These are phyloP conservation scores for Geranomyces variabilis DNA, from an alignment of 192 early-diverging fungal genomes.

Conservation along the genomic window DNA sequence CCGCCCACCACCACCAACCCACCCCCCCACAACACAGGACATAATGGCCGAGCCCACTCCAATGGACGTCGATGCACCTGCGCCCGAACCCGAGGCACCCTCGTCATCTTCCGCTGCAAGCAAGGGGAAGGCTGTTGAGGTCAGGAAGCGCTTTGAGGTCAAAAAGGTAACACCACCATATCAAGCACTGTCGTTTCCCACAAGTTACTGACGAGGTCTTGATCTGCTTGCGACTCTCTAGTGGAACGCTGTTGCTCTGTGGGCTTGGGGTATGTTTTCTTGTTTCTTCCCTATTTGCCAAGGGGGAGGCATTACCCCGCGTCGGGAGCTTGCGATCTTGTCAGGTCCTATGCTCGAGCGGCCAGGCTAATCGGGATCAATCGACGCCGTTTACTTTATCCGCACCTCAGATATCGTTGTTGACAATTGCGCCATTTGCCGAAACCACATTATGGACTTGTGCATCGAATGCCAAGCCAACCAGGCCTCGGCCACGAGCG, in stretches of 20 bases:
- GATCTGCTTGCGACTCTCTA: conserved; percentile 34
- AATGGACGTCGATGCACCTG: conserved; percentile 44
- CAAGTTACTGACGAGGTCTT: neutral
- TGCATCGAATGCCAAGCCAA: conserved; percentile 99
- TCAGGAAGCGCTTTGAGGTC: conserved; percentile 89
- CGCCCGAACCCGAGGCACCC: neutral
- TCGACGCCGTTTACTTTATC: too few relatives aligned
- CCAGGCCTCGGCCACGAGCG: conserved; percentile 87
- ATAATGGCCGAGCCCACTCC: conserved; percentile 31
- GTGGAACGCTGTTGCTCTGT: conserved; percentile 99
- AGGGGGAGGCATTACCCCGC: neutral
- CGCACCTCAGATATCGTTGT: conserved; percentile 82
- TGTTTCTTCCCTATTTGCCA: too few relatives aligned
- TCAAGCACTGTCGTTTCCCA: too few relatives aligned
- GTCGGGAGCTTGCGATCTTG: neutral
- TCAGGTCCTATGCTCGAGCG: neutral
- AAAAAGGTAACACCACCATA: conserved; percentile 76
- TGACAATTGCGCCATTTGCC: conserved; percentile 98
- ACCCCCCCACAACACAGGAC: neutral
- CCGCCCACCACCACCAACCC: too few relatives aligned
- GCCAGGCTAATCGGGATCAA: too few relatives aligned
- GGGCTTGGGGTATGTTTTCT: conserved; percentile 86
- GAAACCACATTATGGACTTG: conserved; percentile 99
- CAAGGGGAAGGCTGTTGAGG: conserved; percentile 56
- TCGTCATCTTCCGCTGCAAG: conserved; percentile 43